Base-by-base conservation (phyloP, 2,329 filamentous ascomycete genomes). In the Penicillium nordicum region DNA sequence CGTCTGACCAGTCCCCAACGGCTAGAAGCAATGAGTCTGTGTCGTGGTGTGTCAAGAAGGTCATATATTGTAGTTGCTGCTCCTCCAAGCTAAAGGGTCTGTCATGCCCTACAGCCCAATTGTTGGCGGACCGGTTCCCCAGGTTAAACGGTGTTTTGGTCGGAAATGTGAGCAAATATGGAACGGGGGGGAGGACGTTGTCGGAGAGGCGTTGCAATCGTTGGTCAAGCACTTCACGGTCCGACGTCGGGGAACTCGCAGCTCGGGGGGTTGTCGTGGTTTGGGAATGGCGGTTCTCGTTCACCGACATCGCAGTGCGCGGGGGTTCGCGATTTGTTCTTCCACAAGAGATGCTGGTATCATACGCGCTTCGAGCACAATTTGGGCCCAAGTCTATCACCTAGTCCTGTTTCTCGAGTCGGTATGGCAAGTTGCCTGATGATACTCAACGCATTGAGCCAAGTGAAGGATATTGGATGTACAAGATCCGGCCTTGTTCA, bases 11-110 rank as follows among this genome's bases (percentile, higher is more conserved):
- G 61, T 82, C 80, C 50, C 82, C 81, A 57, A 80, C 80, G 11
- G 78, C 78, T 59, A 80, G 73, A 49, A 83, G 69, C 54, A 80
- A 74, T 41, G 77, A 78, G 62, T 82, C 79, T 57, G 80, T 79
- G 34, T 79, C 79, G 65, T 85, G 81, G 67, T 84, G 82, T 54
- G 80, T 82, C 52, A 83, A 72, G 62, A 84, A 86, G 55, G 83
- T 86, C 75, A 84, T 78, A 69, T 87, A 87, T 67, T 87, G 84
- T 50, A 84, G 74, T 63, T 80, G 76, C 64, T 84, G 79, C 69
- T 87, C 84, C 60, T 80, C 74, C 18, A 70, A 71, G 49, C 74
- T 71, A 69, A 86, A 87, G 4, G 83, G 79, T 2, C 79, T 80
- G 54, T 80, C 76, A 67, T 74, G 67, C 53, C 75, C 74, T 61